A percentile compares a stretch with the other conserved stretches of the same genome.
These are phyloP conservation scores for Phytopythium sindhum DNA, from an alignment of 352 stramenopile species.

Conservation along the genomic window DNA sequence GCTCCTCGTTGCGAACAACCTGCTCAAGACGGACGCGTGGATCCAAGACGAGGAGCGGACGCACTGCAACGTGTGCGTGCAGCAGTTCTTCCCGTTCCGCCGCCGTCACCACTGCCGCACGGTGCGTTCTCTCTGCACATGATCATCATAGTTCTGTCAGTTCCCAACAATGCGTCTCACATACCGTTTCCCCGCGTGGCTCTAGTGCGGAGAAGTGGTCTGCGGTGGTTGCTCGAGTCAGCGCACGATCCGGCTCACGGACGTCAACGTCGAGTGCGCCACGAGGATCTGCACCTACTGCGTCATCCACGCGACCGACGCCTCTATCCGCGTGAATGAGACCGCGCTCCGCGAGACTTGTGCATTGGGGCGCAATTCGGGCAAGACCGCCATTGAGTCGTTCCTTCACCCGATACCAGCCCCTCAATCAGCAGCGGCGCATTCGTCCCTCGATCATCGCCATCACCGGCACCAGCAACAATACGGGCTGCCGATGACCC, in stretches of 20 bases:
- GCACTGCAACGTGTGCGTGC: conserved; percentile 79
- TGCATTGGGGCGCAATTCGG: neutral
- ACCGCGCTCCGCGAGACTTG: conserved; percentile 31
- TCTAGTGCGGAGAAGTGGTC: conserved; percentile 61
- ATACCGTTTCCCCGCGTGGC: neutral
- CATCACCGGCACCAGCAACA: neutral
- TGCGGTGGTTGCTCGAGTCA: conserved; percentile 72
- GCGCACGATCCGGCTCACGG: conserved; percentile 64
- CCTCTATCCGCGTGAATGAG: conserved; percentile 60
- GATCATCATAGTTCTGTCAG: neutral
- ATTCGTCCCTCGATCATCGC: neutral
- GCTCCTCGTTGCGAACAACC: conserved; percentile 61
- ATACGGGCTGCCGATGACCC: neutral
- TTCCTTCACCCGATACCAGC: conserved; percentile 6
- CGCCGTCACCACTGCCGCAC: conserved; percentile 77
- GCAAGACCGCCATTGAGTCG: neutral
- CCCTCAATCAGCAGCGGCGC: neutral
- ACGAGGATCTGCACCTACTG: conserved; percentile 81
- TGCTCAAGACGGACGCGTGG: conserved; percentile 68
- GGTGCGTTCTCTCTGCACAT: conserved; percentile 12
- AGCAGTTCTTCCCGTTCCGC: conserved; percentile 79
- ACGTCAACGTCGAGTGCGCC: conserved; percentile 76
- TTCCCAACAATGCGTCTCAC: neutral
- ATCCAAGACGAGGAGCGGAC: conserved; percentile 64
- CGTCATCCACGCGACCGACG: conserved; percentile 70